phyloP scores from a whole-genome alignment of 1,284 basidiomycete genomes.

The Fomitopsis pinicola region DNA sequence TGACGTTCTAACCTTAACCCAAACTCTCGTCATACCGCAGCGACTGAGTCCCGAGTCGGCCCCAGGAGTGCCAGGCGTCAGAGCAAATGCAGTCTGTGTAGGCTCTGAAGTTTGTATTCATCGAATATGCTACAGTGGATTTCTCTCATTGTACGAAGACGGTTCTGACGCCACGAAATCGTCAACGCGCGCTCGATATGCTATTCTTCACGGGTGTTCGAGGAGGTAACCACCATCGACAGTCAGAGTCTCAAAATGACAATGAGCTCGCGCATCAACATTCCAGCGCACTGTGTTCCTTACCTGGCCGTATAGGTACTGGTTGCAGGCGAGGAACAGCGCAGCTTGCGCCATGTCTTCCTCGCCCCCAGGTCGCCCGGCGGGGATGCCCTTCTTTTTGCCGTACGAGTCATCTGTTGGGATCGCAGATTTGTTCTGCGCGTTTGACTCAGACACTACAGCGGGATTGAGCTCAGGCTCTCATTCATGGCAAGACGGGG shows the following conservation, averaged over 20 bases:
- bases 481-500: not conserved
- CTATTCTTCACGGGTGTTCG: constrained; percentile 25
- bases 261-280: not conserved
- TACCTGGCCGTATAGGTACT: constrained; percentile 34
- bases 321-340: constrained; percentile 30
- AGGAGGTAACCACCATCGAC: constrained; percentile 32
- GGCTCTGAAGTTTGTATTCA: no score
- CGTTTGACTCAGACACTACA: constrained; percentile 27
- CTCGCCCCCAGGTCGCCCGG: constrained; percentile 32
- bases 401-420: constrained; percentile 24
- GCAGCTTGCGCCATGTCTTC: constrained; percentile 35
- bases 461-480: not conserved
- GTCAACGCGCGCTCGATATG: no score
- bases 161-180: no score
- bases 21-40: no score
- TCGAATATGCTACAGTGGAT: no score
- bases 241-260: constrained; percentile 17
- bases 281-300: not conserved
- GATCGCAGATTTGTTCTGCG: constrained; percentile 32
- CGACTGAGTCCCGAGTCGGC: no score
- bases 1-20: not conserved
- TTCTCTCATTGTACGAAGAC: no score
- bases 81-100: no score
- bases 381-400: constrained; percentile 33
- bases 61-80: no score